These are phyloP conservation scores for Xylariaceae sp. DNA, from an alignment of 2,329 filamentous ascomycete species.

Conservation along the genomic window DNA sequence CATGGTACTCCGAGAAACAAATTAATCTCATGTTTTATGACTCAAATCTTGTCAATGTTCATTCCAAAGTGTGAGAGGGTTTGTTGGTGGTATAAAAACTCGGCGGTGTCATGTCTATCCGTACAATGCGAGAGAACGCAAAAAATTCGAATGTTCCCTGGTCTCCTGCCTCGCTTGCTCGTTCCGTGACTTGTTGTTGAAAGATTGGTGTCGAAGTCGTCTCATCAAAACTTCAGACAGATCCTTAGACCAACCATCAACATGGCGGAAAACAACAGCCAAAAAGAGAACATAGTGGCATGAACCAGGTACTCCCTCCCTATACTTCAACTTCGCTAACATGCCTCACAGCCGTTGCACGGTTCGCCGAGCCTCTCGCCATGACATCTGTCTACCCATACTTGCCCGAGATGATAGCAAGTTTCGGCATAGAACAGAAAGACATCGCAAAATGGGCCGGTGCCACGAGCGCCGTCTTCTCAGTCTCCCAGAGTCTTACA, in stretches of 20 bases:
- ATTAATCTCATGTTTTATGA: too few species aligned
- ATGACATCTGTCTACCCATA: constrained; percentile 70
- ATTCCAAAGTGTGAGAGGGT: too few species aligned
- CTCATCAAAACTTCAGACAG: constrained; percentile 21
- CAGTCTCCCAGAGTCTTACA: constrained; percentile 67
- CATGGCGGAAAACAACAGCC: neutral
- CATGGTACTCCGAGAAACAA: neutral
- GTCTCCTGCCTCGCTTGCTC: constrained; percentile 1
- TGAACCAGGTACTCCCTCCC: constrained; percentile 23
- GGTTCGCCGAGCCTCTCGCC: constrained; percentile 73
- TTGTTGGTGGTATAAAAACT: too few species aligned
- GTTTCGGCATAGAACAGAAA: constrained; percentile 68
- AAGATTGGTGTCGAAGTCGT: constrained; percentile 22
- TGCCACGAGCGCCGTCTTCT: constrained; percentile 69
- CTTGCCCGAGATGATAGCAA: constrained; percentile 78
- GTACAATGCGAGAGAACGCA: constrained; percentile 2
- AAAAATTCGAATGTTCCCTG: neutral
- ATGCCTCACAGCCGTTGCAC: constrained; percentile 60
- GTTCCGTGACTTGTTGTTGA: constrained; percentile 24
- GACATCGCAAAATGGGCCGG: constrained; percentile 81
- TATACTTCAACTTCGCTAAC: too few species aligned
- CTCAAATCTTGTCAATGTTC: too few species aligned
- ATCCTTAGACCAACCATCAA: constrained; percentile 9
- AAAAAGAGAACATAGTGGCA: constrained; percentile 7
- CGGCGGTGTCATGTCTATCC: neutral